A percentile compares a stretch with the other conserved stretches of the same genome.
phyloP scores from a whole-genome alignment of 768 basidiomycete species.

The Fomitopsis serialis region DNA sequence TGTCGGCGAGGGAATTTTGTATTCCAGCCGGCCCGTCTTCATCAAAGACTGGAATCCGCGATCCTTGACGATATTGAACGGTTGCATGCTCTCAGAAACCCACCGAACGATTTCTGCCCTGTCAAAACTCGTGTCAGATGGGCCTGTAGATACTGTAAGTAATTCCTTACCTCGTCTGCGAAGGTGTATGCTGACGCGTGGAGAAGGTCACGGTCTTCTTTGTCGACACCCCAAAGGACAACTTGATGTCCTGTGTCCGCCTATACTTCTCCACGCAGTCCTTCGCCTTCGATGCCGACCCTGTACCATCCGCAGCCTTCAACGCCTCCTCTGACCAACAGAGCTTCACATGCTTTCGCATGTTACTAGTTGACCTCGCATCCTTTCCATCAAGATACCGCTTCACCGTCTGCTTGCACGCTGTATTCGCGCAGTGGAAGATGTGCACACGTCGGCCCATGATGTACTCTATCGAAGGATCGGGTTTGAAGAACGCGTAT shows the following conservation, averaged over 20 bases:
- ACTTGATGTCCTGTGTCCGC: constrained; percentile 15
- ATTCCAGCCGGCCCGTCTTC: constrained; percentile 28
- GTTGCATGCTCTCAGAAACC: constrained; percentile 28
- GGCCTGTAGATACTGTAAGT: too few species aligned
- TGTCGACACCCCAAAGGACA: constrained; percentile 21
- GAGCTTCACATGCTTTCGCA: constrained; percentile 18
- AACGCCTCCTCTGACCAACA: constrained; percentile 31
- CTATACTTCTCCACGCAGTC: neutral
- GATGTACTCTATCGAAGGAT: constrained; percentile 18
- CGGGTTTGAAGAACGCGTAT: constrained; percentile 31
- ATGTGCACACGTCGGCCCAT: constrained; percentile 19
- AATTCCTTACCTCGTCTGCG: constrained; percentile 22
- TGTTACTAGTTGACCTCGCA: constrained; percentile 25
- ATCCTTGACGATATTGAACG: constrained; percentile 32
- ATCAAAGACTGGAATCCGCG: constrained; percentile 25
- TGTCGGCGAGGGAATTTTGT: constrained; percentile 26
- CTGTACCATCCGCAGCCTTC: constrained; percentile 7
- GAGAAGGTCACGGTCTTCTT: constrained; percentile 28
- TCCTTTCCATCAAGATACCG: constrained; percentile 24
- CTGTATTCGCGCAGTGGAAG: constrained; percentile 22
- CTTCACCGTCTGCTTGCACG: constrained; percentile 15
- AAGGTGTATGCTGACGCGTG: constrained; percentile 20
- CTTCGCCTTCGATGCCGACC: neutral
- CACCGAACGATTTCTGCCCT: constrained; percentile 30
- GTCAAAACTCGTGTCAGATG: neutral